Base-by-base conservation (phyloP, 805 yeast species). In the Candida arabinofermentans region DNA sequence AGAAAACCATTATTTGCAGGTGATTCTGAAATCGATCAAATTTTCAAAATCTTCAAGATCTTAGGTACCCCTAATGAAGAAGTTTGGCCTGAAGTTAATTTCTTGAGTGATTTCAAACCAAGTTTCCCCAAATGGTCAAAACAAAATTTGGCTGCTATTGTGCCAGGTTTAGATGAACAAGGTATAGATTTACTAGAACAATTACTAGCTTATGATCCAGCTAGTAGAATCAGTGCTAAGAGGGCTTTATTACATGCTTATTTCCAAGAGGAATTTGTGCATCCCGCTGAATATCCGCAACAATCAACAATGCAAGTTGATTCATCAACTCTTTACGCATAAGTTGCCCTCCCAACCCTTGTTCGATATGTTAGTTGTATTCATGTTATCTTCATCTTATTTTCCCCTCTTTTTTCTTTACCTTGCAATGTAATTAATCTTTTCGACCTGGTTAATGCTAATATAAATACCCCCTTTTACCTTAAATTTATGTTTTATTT, bases 1-100 rank as follows among this genome's bases (percentile, higher is more conserved):
- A 81, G 99, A 42, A 87, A 87, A 62, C 97, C 99, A 8, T 65
- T 93, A 40, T 91, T 93, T 67, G 96, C 98, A 0, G 99, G 99
- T 5, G 96, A 93, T 62, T 88, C 96, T 9, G 99, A 93, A 62
- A 95, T 93, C 58, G 99, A 93, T 62, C 96, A 93, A 67, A 86
- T 93, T 51, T 90, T 90, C 71, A 77, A 93, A 64, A 93, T 93
- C 44, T 93, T 93, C 67, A 77, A 96, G 50, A 72, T 86, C 40
- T 74, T 93, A 66, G 99, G 99, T 16, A 91, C 98, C 2, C 99
- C 99, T 35, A 85, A 77, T 47, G 96, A 88, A 62, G 86, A 86
- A 39, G 71, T 77, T 16, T 93, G 99, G 99, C 97, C 98, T 7
- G 96, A 90, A 51, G 95, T 93, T 35, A 77, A 83, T 33, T 78